Base-by-base conservation (phyloP, 352 stramenopile genomes). In the Phytopythium vexans region DNA sequence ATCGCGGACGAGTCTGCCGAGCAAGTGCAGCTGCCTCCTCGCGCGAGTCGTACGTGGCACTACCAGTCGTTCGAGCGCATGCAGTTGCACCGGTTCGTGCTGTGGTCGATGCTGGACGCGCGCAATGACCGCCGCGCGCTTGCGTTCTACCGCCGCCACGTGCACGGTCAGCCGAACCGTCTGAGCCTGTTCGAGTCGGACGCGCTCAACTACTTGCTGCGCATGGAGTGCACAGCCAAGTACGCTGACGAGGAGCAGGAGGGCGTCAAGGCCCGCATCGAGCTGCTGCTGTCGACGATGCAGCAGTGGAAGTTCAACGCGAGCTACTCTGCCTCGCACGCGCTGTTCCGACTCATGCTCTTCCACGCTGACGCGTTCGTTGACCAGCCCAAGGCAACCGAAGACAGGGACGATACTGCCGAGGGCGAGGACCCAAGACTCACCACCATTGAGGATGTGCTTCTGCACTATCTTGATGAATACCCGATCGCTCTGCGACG, bases 321-420 rank as follows among this genome's bases (percentile, higher is more conserved):
- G 27, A 87, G 77, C 49, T 84, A 88, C 58, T 88, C 79, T 49
- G 84, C 76, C 49, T 64, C 63, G 1, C 79, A 90, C 42, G 60
- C 64, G 51, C 62, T 90, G 31, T 77, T 90, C 45, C 72, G 77
- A 27, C 64, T 88, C 48, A 64, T 90, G 52, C 68, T 90, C 50
- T 65, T 72, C 49, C 69, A 66, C 31, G 62, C 79, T 0, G 68
- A 77, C 12, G 53, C 75, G 44, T 85, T 82, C 50, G 8, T 71
- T 21, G 6, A 5, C 32, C 41, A n/a, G 7, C 31, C 16, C n/a
- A 8, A 46, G 21, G 9, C 10, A 9, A 14, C 9, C 35, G 31
- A 44, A 4, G 37, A 54, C 0, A 10, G 42, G 16, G 45, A 53
- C 39, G 36, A 61, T 10, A 41, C 47, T 0, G 12, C 16, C 2